Base-by-base conservation (phyloP, 768 basidiomycete species). In the Gymnopilus junonius region DNA sequence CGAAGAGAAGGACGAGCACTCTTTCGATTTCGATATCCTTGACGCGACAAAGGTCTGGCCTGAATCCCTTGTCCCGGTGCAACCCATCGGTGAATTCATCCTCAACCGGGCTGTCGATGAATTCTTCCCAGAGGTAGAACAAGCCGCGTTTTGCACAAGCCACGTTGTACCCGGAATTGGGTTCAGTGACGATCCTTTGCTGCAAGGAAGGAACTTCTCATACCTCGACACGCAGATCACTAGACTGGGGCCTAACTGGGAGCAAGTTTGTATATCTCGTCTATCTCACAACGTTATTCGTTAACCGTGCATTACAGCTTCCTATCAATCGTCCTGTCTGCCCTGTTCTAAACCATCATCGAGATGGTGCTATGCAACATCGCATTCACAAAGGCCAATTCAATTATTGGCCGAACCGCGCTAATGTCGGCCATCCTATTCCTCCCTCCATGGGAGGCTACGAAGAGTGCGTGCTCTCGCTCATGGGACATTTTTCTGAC, bases 41-140 rank as follows among this genome's bases (percentile, higher is more conserved):
- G 94, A 95, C 70, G 87, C 91, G 1, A 94, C 94, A 17, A 95
- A 95, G 76, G 70, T 94, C 42, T 92, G 93, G 86, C 93, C 93
- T 0, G 87, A 94, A 72, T 91, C 94, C 59, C 73, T 89, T 3
- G 87, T 95, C 0, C 93, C 94, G 0, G 79, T 95, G 14, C 80
- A 90, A 67, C 80, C 85, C 65, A 89, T 96, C 53, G 94, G 94
- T 35, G 90, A 91, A 73, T 75, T 96, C 68, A 83, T 87, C 2
- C 73, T 92, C 34, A 80, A 91, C 67, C 80, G 85, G 23, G 80
- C 76, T 0, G 87, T 89, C 25, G 85, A 90, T 56, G 91, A 93
- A 68, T 95, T 85, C 78, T 95, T 95, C 77, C 77, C 93, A 11
- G 93, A 96, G 77, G 87, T 87, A 6, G 95, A 97, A 75, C 94